Conservation (phyloP, 345 rosid genomes). For the Bruguiera parviflora region DNA sequence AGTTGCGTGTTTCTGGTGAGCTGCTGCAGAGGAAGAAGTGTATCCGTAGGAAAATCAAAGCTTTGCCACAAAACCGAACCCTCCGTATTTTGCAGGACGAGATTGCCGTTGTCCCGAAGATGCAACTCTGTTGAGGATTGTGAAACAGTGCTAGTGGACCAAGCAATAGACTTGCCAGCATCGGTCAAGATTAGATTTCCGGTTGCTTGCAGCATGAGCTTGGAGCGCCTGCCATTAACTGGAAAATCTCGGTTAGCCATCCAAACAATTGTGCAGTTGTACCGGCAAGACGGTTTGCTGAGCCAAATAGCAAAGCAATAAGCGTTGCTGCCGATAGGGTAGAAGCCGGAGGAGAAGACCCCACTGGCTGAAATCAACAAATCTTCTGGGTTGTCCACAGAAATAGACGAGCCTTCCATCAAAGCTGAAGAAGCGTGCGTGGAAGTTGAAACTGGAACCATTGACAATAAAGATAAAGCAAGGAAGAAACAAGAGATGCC, state of each 20-base stretch:
- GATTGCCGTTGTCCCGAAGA: slow-evolving; percentile 26
- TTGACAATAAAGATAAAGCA: neutral
- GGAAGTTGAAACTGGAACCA: neutral
- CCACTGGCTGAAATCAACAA: slow-evolving; percentile 21
- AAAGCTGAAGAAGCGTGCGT: neutral
- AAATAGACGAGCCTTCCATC: too few relatives aligned
- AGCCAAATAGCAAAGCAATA: slow-evolving; percentile 12
- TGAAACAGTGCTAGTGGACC: slow-evolving; percentile 20
- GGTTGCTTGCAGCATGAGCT: slow-evolving; percentile 16
- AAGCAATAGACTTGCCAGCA: slow-evolving; percentile 15
- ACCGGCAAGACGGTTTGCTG: neutral
- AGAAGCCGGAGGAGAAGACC: slow-evolving; percentile 33
- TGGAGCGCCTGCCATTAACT: slow-evolving; percentile 39
- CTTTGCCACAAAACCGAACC: too few relatives aligned
- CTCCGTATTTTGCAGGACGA: too few relatives aligned
- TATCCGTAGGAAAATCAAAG: slow-evolving; percentile 33
- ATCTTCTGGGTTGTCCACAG: neutral
- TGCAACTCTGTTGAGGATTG: neutral
- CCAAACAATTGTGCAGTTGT: slow-evolving; percentile 23
- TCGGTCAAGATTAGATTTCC: slow-evolving; percentile 30
- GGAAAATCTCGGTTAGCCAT: slow-evolving; percentile 43
- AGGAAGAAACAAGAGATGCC: neutral
- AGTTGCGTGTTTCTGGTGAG: slow-evolving; percentile 20
- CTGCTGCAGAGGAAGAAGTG: slow-evolving; percentile 40
- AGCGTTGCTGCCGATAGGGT: slow-evolving; percentile 30